phyloP scores from a whole-genome alignment of 257 asterid species.

The Solanum medicagineum region DNA sequence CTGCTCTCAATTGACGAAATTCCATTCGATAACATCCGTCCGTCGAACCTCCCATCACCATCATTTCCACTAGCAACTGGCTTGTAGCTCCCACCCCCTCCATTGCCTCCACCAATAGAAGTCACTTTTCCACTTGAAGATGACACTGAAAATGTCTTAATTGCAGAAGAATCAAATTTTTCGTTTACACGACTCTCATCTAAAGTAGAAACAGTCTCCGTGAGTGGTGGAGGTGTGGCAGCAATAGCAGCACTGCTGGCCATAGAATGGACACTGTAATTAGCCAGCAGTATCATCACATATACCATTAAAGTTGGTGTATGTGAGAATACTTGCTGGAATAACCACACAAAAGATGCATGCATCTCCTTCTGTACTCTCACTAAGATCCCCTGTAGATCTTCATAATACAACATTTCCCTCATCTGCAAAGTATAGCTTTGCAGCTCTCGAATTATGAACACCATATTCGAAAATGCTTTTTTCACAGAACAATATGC shows the following conservation, averaged over 20 bases:
- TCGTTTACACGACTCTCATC: slow-evolving; percentile 16
- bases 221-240: slow-evolving; percentile 21
- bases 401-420: slow-evolving; percentile 55
- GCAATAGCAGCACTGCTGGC: slow-evolving; percentile 46
- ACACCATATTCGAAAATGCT: slow-evolving; percentile 94
- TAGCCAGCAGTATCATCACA: slow-evolving; percentile 87
- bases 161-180: slow-evolving; percentile 42
- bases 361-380: slow-evolving; percentile 79
- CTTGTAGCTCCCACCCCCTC: slow-evolving; percentile 56
- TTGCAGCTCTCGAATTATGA: slow-evolving; percentile 80
- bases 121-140: slow-evolving; percentile 44
- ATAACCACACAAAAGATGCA: slow-evolving; percentile 90
- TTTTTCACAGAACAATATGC: slow-evolving; percentile 71
- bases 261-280: slow-evolving; percentile 76
- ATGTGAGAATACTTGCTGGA: slow-evolving; percentile 84
- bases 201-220: slow-evolving; percentile 15
- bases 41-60: slow-evolving; percentile 62
- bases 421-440: slow-evolving; percentile 72
- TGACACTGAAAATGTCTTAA: slow-evolving; percentile 31
- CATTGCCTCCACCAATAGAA: slow-evolving; percentile 47
- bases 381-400: slow-evolving; percentile 63
- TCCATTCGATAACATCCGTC: slow-evolving; percentile 21
- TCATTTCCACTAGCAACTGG: slow-evolving; percentile 53
- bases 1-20: slow-evolving; percentile 25
- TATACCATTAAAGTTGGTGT: slow-evolving; percentile 90